Conservation (phyloP, 2,329 filamentous ascomycete species). For the Fusarium aywerte region DNA sequence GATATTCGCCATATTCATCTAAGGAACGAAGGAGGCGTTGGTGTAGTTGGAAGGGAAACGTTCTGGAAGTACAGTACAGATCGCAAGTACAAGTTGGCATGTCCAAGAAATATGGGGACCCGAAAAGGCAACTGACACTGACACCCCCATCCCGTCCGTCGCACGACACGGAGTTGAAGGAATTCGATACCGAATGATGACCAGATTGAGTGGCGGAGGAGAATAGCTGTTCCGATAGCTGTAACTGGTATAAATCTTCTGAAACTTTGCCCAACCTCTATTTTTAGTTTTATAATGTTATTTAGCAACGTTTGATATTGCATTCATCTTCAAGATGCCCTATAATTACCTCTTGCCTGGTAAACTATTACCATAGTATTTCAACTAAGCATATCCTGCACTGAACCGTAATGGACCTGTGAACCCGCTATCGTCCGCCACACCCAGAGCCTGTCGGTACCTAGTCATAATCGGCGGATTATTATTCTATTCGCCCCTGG, state of each 20-base stretch:
- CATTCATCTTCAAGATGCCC: too few species aligned
- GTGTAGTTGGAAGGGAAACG: constrained; percentile 40
- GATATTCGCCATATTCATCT: constrained; percentile 40
- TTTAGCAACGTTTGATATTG: not conserved
- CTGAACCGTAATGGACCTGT: not conserved
- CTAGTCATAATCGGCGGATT: constrained; percentile 25
- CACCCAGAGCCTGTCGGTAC: constrained; percentile 19
- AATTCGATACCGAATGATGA: constrained; percentile 7
- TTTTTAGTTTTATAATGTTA: not conserved
- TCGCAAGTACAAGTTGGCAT: constrained; percentile 48
- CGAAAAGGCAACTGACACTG: constrained; percentile 35
- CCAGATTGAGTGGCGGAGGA: not conserved
- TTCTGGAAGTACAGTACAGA: constrained; percentile 44
- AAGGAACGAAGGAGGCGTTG: constrained; percentile 25
- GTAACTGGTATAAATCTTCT: not conserved
- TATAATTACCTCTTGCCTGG: not conserved
- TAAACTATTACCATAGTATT: constrained; percentile 10
- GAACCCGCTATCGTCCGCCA: constrained; percentile 11
- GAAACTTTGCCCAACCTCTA: not conserved
- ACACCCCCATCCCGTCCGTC: constrained; percentile 12
- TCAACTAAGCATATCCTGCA: constrained; percentile 2
- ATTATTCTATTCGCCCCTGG: constrained; percentile 29
- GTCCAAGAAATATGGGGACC: constrained; percentile 40
- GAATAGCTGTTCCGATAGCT: not conserved
- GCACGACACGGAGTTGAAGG: not conserved